Percentiles rank a stretch among this genome's conserved stretches.
These are phyloP conservation scores for Aureococcus anophagefferens DNA, from an alignment of 108 stramenopile genomes.

Conservation along the genomic window DNA sequence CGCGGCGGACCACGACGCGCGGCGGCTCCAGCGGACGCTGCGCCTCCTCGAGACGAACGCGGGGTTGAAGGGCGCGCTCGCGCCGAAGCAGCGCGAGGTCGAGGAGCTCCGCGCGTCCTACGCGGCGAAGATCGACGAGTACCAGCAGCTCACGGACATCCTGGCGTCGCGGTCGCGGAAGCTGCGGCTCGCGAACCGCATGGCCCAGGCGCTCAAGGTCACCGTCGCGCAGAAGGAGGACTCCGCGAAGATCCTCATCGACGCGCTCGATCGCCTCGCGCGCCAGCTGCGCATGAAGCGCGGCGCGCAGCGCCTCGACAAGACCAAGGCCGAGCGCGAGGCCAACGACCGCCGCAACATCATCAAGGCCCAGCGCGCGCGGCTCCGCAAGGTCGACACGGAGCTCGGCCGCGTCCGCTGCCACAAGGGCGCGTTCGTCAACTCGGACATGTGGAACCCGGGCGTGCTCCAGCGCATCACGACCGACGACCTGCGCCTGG, in stretches of 20 bases:
- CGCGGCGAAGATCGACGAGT: background rate
- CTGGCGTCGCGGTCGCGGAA: background rate
- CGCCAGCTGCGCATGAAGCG: background rate
- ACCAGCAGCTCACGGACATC: background rate
- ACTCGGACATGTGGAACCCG: slow-evolving; percentile 24
- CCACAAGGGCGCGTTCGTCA: slow-evolving; percentile 25
- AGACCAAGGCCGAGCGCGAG: background rate
- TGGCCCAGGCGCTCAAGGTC: background rate
- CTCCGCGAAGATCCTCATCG: background rate
- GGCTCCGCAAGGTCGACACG: background rate
- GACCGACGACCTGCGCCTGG: slow-evolving; percentile 14
- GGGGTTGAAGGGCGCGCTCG: background rate
- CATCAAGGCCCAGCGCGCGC: background rate
- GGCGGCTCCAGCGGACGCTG: slow-evolving; percentile 3
- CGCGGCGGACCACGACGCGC: slow-evolving; percentile 9
- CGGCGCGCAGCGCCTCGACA: background rate
- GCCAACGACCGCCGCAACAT: background rate
- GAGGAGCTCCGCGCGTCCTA: background rate
- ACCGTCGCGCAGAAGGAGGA: background rate
- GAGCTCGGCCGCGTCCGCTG: slow-evolving; percentile 1
- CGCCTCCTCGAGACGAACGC: slow-evolving; percentile 8
- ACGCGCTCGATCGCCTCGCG: background rate
- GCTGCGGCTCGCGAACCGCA: background rate
- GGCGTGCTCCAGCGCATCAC: slow-evolving; percentile 27
- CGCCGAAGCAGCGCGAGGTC: slow-evolving; percentile 3